Conservation (phyloP, 2,329 filamentous ascomycete species). For the Akanthomyces muscarius region DNA sequence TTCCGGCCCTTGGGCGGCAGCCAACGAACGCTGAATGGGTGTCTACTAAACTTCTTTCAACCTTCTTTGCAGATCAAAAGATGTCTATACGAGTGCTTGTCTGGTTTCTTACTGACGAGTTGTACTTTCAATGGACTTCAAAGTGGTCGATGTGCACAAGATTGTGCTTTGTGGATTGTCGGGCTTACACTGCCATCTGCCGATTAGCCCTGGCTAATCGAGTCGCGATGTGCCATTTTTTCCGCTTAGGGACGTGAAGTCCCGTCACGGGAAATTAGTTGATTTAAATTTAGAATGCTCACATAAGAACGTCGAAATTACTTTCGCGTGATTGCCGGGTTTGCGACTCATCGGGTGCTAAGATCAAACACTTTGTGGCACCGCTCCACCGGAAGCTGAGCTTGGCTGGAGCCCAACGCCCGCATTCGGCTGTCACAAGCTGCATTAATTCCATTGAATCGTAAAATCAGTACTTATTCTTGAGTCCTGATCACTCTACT, state of each 20-base stretch:
- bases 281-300: neutral
- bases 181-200: neutral
- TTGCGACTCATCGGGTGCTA: conserved; percentile 1
- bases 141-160: too few relatives aligned
- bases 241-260: neutral
- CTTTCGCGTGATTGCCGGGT: neutral
- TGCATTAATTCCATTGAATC: neutral
- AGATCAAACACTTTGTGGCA: conserved; percentile 1
- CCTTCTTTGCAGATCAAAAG: neutral
- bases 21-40: neutral
- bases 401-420: neutral
- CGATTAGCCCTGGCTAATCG: neutral
- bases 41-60: neutral
- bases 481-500: neutral
- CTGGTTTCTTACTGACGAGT: too few relatives aligned
- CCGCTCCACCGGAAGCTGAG: conserved; percentile 9
- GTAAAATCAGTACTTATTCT: neutral
- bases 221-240: neutral
- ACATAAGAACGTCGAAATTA: neutral
- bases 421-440: neutral
- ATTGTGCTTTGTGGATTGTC: neutral
- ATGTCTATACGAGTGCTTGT: neutral
- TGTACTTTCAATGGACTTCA: too few relatives aligned
- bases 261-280: neutral
- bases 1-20: neutral